These are phyloP conservation scores for Myxozyma udenii DNA, from an alignment of 805 yeast genomes.

Conservation along the genomic window DNA sequence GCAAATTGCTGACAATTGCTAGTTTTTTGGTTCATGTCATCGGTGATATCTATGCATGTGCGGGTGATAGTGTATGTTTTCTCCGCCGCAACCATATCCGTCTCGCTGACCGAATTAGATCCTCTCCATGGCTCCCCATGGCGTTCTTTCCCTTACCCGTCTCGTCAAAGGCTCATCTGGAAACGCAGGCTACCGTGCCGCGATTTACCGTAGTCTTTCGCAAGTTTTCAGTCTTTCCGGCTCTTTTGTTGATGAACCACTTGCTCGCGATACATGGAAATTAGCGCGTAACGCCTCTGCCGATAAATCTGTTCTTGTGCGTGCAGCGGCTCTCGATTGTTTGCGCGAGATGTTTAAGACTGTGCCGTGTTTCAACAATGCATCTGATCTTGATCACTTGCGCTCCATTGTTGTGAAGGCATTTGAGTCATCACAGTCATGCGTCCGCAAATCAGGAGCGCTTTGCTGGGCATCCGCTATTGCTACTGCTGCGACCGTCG, in stretches of 20 bases:
- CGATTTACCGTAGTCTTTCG: conserved; percentile 31
- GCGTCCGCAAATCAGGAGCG: conserved; percentile 28
- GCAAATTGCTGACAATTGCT: not conserved
- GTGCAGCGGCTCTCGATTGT: conserved; percentile 35
- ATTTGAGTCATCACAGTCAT: conserved; percentile 18
- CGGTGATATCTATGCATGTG: conserved; percentile 33
- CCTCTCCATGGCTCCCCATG: conserved; percentile 37
- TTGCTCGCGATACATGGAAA: conserved; percentile 37
- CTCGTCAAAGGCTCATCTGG: conserved; percentile 31
- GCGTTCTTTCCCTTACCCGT: conserved; percentile 34
- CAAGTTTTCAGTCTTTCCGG: conserved; percentile 32
- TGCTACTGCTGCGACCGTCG: conserved; percentile 15
- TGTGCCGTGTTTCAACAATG: conserved; percentile 29
- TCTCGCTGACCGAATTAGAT: no score
- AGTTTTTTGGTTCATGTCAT: conserved; percentile 33
- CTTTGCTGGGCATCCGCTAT: conserved; percentile 34
- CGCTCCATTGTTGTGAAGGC: conserved; percentile 18
- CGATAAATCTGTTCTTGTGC: conserved; percentile 36
- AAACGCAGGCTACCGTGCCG: conserved; percentile 34
- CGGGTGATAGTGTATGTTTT: conserved; percentile 35
- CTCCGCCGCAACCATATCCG: no score
- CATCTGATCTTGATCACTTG: conserved; percentile 22
- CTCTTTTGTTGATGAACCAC: conserved; percentile 37
- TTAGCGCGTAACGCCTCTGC: conserved; percentile 31
- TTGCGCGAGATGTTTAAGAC: conserved; percentile 21